Conservation (phyloP, 148 eudicot species). For the Chenopodium quinoa region DNA sequence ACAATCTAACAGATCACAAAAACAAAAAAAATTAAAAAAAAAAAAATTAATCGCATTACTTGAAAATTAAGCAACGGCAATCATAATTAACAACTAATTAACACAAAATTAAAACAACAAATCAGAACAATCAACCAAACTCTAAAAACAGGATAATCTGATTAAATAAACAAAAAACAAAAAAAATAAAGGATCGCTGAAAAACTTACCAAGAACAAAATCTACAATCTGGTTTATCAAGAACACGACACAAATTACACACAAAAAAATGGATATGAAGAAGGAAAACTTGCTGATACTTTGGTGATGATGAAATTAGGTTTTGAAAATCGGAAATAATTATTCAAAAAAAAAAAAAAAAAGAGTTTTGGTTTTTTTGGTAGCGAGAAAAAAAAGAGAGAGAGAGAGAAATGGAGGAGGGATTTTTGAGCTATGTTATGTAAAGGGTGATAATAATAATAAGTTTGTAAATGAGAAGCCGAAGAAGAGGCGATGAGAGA, state of each 20-base stretch:
- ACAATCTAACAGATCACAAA: constrained; percentile 24
- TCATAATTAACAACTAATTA: constrained; percentile 10
- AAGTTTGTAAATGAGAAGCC: not conserved
- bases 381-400: not conserved
- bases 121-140: constrained; percentile 9
- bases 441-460: constrained; percentile 18
- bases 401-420: constrained; percentile 5
- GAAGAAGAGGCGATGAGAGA: not conserved
- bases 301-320: constrained; percentile 2
- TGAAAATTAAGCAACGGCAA: constrained; percentile 38
- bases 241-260: not conserved
- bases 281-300: not conserved
- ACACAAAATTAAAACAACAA: constrained; percentile 6
- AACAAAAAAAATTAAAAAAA: not conserved
- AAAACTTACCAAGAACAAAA: constrained; percentile 12
- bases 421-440: constrained; percentile 21
- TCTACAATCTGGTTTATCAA: constrained; percentile 9
- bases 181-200: constrained; percentile 9
- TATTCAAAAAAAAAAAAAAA: no score
- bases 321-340: not conserved
- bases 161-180: not conserved
- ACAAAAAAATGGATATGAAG: not conserved
- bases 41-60: constrained; percentile 23
- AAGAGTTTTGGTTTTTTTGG: not conserved
- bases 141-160: no score